These are phyloP conservation scores for Backusella westeae DNA, from an alignment of 192 early-diverging fungal species.

Conservation along the genomic window DNA sequence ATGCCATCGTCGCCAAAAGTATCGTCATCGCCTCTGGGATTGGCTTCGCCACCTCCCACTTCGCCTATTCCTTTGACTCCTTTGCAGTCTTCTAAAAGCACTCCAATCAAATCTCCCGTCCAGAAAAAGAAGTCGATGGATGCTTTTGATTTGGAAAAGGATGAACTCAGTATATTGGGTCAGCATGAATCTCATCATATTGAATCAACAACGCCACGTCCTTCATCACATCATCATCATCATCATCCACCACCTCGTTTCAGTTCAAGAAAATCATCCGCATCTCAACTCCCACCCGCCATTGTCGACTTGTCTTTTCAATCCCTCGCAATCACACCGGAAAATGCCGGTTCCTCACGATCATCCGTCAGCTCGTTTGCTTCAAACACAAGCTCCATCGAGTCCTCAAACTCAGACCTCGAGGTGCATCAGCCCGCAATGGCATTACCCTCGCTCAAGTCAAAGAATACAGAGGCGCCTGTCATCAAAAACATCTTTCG, in stretches of 20 bases:
- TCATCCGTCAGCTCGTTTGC: neutral
- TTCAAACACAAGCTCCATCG: neutral
- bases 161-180: neutral
- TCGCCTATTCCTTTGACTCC: neutral
- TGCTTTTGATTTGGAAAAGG: neutral
- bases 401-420: neutral
- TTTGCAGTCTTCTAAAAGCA: conserved; percentile 17
- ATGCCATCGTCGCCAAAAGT: neutral
- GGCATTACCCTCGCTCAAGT: conserved; percentile 22
- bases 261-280: neutral
- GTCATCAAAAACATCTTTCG: neutral
- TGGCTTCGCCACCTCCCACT: conserved; percentile 3
- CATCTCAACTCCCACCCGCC: neutral
- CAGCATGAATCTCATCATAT: neutral
- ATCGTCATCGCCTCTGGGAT: neutral
- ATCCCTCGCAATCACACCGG: neutral
- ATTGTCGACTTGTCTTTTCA: neutral
- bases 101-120: neutral
- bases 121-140: neutral
- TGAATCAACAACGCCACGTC: neutral
- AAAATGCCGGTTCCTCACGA: neutral
- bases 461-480: neutral
- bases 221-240: neutral
- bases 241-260: neutral
- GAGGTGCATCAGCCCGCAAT: conserved; percentile 16